Percentiles rank a stretch among this genome's conserved stretches.
phyloP scores from a whole-genome alignment of 2,329 filamentous ascomycete species.

The Stagonosporopsis tanaceti region DNA sequence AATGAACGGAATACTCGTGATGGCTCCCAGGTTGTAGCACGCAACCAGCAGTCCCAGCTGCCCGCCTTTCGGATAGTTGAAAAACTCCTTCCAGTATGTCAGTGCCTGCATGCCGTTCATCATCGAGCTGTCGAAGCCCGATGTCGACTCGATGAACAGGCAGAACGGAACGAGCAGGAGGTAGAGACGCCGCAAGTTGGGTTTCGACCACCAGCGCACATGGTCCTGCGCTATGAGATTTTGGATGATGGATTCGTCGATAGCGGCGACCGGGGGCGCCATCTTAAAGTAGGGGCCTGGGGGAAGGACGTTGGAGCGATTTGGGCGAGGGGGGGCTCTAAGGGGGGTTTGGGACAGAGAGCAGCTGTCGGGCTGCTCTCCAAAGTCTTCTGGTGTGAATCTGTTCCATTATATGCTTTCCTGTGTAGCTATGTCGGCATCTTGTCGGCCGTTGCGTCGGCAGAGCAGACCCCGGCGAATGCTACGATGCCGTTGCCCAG shows the following conservation, averaged over 20 bases:
- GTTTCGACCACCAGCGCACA: slow-evolving; percentile 65
- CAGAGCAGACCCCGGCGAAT: slow-evolving; percentile 8
- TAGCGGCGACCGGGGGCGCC: slow-evolving; percentile 30
- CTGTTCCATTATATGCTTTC: neutral
- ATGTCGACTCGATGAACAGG: slow-evolving; percentile 70
- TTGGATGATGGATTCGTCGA: slow-evolving; percentile 43
- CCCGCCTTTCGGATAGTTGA: slow-evolving; percentile 56
- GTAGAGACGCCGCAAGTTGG: slow-evolving; percentile 65
- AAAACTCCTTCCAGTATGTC: slow-evolving; percentile 55
- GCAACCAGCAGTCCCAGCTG: slow-evolving; percentile 65
- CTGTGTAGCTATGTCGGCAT: slow-evolving; percentile 7
- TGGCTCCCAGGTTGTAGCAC: slow-evolving; percentile 67
- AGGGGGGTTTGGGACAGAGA: neutral
- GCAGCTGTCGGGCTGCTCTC: neutral
- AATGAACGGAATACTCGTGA: slow-evolving; percentile 66
- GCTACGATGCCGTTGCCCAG: slow-evolving; percentile 19
- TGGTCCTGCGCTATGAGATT: slow-evolving; percentile 47
- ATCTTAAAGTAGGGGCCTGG: slow-evolving; percentile 21
- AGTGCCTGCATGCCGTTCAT: slow-evolving; percentile 49
- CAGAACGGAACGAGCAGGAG: slow-evolving; percentile 66
- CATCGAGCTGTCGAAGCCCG: slow-evolving; percentile 65
- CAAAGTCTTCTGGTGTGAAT: neutral
- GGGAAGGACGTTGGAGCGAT: neutral
- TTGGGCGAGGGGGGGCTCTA: too few species aligned
- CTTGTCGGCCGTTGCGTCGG: slow-evolving; percentile 10